Evolutionary conservation across 495 filamentous ascomycete species (phyloP).

Genomic region (Entonaema liquescens): DNA sequence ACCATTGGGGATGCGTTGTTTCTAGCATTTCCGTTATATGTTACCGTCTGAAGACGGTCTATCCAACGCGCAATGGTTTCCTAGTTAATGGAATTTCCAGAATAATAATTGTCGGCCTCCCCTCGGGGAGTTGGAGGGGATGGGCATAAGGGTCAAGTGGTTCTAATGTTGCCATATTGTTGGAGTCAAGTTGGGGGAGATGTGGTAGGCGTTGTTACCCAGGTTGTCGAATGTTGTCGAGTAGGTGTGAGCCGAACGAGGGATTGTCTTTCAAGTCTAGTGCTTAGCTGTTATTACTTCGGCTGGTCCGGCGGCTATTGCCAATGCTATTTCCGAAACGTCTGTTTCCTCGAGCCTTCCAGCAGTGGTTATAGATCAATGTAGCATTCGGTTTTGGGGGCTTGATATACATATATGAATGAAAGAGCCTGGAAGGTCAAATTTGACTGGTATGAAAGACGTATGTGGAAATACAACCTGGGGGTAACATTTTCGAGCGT

Average conservation of each 20-base stretch:
- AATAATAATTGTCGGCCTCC: slow-evolving; percentile 21
- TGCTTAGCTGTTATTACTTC: slow-evolving; percentile 38
- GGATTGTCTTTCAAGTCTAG: slow-evolving; percentile 9
- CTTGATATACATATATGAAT: slow-evolving; percentile 34
- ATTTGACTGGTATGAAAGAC: slow-evolving; percentile 1
- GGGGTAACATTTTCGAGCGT: not conserved
- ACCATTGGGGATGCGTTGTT: not conserved
- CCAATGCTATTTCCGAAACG: slow-evolving; percentile 26
- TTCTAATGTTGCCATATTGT: slow-evolving; percentile 8
- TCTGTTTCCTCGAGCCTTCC: slow-evolving; percentile 24
- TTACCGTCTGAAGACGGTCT: slow-evolving; percentile 4
- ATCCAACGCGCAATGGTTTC: slow-evolving; percentile 4
- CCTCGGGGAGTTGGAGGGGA: slow-evolving; percentile 6
- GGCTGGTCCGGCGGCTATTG: slow-evolving; percentile 45
- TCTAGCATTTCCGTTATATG: slow-evolving; percentile 9
- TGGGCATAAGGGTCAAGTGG: not conserved
- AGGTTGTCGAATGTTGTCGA: slow-evolving; percentile 18
- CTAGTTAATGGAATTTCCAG: slow-evolving; percentile 16
- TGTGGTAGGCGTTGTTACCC: slow-evolving; percentile 31
- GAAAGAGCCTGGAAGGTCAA: slow-evolving; percentile 21
- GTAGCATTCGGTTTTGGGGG: slow-evolving; percentile 21
- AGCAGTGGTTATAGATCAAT: slow-evolving; percentile 16
- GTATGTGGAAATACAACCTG: not conserved
- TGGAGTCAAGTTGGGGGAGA: slow-evolving; percentile 8
- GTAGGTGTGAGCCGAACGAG: slow-evolving; percentile 3